Evolutionary conservation across 2,329 filamentous ascomycete genomes (phyloP).

Genomic region (Nothophoma quercina): DNA sequence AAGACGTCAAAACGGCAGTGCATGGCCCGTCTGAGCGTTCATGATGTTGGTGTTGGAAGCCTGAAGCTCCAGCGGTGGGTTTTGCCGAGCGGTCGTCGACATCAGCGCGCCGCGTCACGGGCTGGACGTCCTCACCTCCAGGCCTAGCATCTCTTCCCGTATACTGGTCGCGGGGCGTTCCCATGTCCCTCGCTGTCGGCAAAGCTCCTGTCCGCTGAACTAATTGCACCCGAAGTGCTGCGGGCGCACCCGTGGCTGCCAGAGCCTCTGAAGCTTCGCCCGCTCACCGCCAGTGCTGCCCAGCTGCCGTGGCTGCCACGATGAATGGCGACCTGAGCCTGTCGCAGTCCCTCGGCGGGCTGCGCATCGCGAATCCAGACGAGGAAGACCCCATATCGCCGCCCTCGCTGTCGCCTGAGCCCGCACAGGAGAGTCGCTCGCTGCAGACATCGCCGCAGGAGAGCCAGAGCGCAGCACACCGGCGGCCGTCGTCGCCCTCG

Average conservation of each 20-base stretch:
- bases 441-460: slow-evolving; percentile 2
- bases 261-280: slow-evolving; percentile 22
- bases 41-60: not conserved
- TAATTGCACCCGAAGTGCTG: slow-evolving; percentile 23
- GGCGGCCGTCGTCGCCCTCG: slow-evolving; percentile 39
- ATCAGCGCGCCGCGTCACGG: slow-evolving; percentile 28
- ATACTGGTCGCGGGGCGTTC: slow-evolving; percentile 42
- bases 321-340: slow-evolving; percentile 96
- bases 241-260: slow-evolving; percentile 31
- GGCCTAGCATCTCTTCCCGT: slow-evolving; percentile 19
- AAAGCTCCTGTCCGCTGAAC: slow-evolving; percentile 22
- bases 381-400: slow-evolving; percentile 61
- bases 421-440: slow-evolving; percentile 19
- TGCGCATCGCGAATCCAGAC: slow-evolving; percentile 97
- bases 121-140: slow-evolving; percentile 26
- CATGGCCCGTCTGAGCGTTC: not conserved
- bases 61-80: slow-evolving; percentile 11
- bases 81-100: slow-evolving; percentile 24
- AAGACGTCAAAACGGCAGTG: not conserved
- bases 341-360: slow-evolving; percentile 87
- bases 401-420: slow-evolving; percentile 37
- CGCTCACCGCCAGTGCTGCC: slow-evolving; percentile 32
- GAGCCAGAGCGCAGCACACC: slow-evolving; percentile 15
- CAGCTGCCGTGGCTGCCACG: slow-evolving; percentile 44
- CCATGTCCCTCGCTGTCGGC: slow-evolving; percentile 35